Conservation (phyloP, 108 stramenopile species). For the Cyclotella baltica region DNA sequence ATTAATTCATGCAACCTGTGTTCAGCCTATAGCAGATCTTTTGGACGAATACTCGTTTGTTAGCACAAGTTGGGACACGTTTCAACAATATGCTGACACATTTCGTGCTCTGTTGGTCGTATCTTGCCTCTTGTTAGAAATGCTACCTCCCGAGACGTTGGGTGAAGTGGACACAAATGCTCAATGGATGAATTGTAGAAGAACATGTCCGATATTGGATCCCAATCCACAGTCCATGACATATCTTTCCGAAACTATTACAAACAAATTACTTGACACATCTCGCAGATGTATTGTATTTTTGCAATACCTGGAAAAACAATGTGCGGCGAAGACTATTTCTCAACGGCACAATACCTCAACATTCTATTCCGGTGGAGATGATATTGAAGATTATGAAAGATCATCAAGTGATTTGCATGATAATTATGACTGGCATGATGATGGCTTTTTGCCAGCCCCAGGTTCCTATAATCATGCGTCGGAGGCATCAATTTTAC, state of each 20-base stretch:
- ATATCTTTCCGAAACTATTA: slow-evolving; percentile 22
- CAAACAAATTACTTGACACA: slow-evolving; percentile 26
- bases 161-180: not conserved
- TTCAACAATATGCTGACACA: slow-evolving; percentile 31
- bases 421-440: slow-evolving; percentile 53
- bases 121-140: slow-evolving; percentile 43
- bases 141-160: slow-evolving; percentile 18
- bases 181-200: not conserved
- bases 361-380: slow-evolving; percentile 28
- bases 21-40: not conserved
- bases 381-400: slow-evolving; percentile 54
- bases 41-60: not conserved
- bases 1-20: slow-evolving; percentile 30
- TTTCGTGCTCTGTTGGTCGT: slow-evolving; percentile 46
- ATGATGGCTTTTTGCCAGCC: slow-evolving; percentile 47
- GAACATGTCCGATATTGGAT: not conserved
- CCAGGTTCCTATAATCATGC: slow-evolving; percentile 5
- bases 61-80: not conserved
- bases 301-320: slow-evolving; percentile 34
- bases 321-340: slow-evolving; percentile 36
- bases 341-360: slow-evolving; percentile 10
- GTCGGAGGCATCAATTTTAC: slow-evolving; percentile 19
- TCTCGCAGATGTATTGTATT: slow-evolving; percentile 37
- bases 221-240: slow-evolving; percentile 6
- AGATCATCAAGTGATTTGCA: slow-evolving; percentile 26